Conservation (phyloP, 257 asterid species). For the Plantago elongata region DNA sequence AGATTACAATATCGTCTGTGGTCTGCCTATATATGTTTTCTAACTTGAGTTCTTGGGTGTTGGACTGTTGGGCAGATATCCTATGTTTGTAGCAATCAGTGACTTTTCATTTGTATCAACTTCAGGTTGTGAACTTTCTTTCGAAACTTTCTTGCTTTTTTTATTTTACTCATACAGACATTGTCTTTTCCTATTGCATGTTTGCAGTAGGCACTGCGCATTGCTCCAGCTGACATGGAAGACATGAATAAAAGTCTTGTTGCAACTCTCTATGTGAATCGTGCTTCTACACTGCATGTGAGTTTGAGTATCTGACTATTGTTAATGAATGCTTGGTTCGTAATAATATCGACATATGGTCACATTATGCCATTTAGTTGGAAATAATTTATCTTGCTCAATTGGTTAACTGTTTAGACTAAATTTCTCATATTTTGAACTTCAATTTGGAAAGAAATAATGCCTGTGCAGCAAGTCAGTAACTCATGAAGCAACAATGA, state of each 20-base stretch:
- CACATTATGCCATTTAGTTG: neutral
- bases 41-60: too few relatives aligned
- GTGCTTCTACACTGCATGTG: constrained; percentile 80
- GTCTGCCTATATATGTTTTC: too few relatives aligned
- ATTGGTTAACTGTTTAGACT: constrained; percentile 3
- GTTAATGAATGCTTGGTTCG: neutral
- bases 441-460: neutral
- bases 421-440: neutral
- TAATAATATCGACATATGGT: neutral
- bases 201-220: constrained; percentile 62
- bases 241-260: constrained; percentile 50
- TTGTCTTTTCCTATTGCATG: constrained; percentile 18
- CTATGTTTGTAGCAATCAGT: too few relatives aligned
- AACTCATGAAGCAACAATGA: too few relatives aligned
- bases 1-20: too few relatives aligned
- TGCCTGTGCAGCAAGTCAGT: too few relatives aligned
- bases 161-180: neutral
- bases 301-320: constrained; percentile 27
- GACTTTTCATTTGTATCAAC: neutral
- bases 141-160: neutral
- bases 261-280: constrained; percentile 72
- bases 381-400: too few relatives aligned
- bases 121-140: neutral
- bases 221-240: constrained; percentile 57
- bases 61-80: too few relatives aligned